Percentiles rank a stretch among this genome's conserved stretches.
phyloP scores from a whole-genome alignment of 2,329 filamentous ascomycete species.

The Lasiodiplodia theobromae region DNA sequence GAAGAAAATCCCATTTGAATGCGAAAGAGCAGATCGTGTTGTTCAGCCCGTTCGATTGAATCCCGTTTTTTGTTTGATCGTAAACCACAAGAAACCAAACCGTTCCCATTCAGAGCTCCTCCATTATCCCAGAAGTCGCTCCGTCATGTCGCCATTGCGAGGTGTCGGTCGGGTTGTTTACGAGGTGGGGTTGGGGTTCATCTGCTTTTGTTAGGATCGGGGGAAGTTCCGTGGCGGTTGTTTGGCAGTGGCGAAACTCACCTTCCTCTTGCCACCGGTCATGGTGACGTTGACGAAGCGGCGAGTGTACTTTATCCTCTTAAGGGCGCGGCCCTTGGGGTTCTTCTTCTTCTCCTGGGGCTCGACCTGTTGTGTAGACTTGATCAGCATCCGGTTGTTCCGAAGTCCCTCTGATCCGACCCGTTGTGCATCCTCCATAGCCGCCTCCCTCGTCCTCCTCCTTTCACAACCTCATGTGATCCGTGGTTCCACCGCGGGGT shows the following conservation, averaged over 20 bases:
- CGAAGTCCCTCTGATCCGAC: no score
- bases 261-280: slow-evolving; percentile 98
- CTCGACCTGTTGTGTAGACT: slow-evolving; percentile 69
- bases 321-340: slow-evolving; percentile 96
- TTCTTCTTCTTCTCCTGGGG: slow-evolving; percentile 94
- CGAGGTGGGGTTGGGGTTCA: slow-evolving; percentile 85
- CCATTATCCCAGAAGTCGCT: slow-evolving; percentile 30
- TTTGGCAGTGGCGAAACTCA: slow-evolving; percentile 54
- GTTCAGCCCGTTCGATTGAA: slow-evolving; percentile 34
- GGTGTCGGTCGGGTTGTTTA: slow-evolving; percentile 51
- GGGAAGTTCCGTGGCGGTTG: slow-evolving; percentile 28
- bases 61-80: slow-evolving; percentile 10
- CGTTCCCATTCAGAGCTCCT: slow-evolving; percentile 26
- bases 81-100: slow-evolving; percentile 18
- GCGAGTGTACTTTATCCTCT: slow-evolving; percentile 94
- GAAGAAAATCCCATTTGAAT: slow-evolving; percentile 44
- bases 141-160: slow-evolving; percentile 16
- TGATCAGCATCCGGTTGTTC: slow-evolving; percentile 24
- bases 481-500: slow-evolving; percentile 36
- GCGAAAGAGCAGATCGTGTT: slow-evolving; percentile 42
- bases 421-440: slow-evolving; percentile 38
- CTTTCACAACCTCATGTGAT: slow-evolving; percentile 39
- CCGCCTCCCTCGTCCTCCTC: slow-evolving; percentile 8
- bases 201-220: slow-evolving; percentile 56
- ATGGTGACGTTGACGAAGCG: slow-evolving; percentile 98